phyloP scores from a whole-genome alignment of 2,329 filamentous ascomycete genomes.

The Penicillium sp. region DNA sequence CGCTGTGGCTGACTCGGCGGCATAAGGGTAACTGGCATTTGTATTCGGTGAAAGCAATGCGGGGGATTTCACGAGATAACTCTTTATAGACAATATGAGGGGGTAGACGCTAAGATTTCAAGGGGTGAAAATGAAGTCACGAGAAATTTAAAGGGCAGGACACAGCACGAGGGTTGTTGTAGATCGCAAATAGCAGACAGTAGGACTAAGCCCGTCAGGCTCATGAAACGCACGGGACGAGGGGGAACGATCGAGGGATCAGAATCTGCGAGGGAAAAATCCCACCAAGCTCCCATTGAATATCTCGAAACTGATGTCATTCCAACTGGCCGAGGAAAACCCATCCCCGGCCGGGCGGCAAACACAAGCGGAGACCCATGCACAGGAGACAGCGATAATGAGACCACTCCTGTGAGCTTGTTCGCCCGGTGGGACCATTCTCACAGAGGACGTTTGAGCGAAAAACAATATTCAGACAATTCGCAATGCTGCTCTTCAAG shows the following conservation, averaged over 20 bases:
- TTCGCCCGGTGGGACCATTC: background rate
- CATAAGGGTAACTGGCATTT: background rate
- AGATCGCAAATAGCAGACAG: background rate
- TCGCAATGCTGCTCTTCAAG: constrained; percentile 43
- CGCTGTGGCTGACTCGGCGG: background rate
- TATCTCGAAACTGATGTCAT: background rate
- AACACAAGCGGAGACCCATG: background rate
- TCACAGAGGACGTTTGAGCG: background rate
- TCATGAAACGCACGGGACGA: background rate
- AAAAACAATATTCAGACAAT: background rate
- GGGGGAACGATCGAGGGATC: background rate
- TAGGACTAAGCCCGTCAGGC: background rate
- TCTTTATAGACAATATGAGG: constrained; percentile 20
- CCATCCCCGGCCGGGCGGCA: background rate
- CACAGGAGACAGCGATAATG: background rate
- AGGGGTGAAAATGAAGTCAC: constrained; percentile 3
- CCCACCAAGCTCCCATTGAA: background rate
- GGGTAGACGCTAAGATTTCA: constrained; percentile 19
- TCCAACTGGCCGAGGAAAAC: constrained; percentile 1
- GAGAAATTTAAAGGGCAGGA: background rate
- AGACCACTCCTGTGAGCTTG: background rate
- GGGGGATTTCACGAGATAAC: constrained; percentile 4
- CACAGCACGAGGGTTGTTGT: background rate
- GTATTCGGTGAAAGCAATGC: constrained; percentile 11
- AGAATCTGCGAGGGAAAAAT: background rate